Evolutionary conservation across 495 filamentous ascomycete species (phyloP), one percentile per base, ranked within the genome.

Genomic region (Cenococcum geophilum): DNA sequence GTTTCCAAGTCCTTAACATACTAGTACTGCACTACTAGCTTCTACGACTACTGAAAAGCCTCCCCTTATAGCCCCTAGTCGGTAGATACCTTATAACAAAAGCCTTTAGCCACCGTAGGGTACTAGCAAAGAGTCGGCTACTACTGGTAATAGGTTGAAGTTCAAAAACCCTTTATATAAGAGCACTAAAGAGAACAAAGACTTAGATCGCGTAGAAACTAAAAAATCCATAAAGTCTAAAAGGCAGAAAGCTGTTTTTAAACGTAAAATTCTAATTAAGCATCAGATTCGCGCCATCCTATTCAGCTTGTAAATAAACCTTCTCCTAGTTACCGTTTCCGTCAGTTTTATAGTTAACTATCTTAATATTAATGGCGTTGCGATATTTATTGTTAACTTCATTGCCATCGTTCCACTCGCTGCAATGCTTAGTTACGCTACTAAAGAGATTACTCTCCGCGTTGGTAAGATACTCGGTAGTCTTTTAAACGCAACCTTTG

Each of bases 391-490:
- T 25, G 79, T 93, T 66, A 95, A 95, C 74, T 95, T 95, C 69
- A 81, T 93, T 61, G 90, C 90, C 37, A 95, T 95, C 62, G 80
- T 95, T n/a, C n/a, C n/a, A n/a, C n/a, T n/a, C n/a, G n/a, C n/a
- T n/a, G n/a, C n/a, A n/a, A n/a, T n/a, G n/a, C n/a, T n/a, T n/a
- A n/a, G n/a, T n/a, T n/a, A n/a, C n/a, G n/a, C n/a, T n/a, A n/a
- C n/a, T n/a, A n/a, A n/a, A n/a, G n/a, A n/a, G n/a, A n/a, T n/a
- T n/a, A n/a, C n/a, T n/a, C n/a, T n/a, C n/a, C n/a, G n/a, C n/a
- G n/a, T n/a, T n/a, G n/a, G n/a, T n/a, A n/a, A n/a, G n/a, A n/a
- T n/a, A n/a, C n/a, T n/a, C n/a, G n/a, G n/a, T n/a, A n/a, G n/a
- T n/a, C n/a, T n/a, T n/a, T n/a, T n/a, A n/a, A n/a, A n/a, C n/a